phyloP scores from a whole-genome alignment of 1,139 yeast species.

The Yamadazyma taylorii region DNA sequence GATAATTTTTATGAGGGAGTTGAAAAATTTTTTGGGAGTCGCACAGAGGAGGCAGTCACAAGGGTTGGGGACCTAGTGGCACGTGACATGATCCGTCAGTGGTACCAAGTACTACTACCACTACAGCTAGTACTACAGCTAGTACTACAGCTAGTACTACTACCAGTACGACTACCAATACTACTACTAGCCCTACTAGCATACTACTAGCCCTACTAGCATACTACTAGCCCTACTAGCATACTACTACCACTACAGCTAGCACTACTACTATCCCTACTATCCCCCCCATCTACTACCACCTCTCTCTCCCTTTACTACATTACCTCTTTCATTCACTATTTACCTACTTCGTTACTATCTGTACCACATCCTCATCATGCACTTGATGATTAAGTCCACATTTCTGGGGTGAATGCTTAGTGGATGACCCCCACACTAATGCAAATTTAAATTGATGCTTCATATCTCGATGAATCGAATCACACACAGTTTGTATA shows the following conservation, averaged over 20 bases:
- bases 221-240: too few relatives aligned
- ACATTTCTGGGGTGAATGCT: constrained; percentile 95
- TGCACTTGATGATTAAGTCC: constrained; percentile 80
- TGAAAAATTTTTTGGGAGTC: not conserved
- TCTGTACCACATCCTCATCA: constrained; percentile 93
- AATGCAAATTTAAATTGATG: constrained; percentile 89
- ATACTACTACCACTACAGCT: too few relatives aligned
- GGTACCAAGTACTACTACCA: too few relatives aligned
- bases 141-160: too few relatives aligned
- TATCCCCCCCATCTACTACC: too few relatives aligned
- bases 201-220: too few relatives aligned
- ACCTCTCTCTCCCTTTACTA: not conserved
- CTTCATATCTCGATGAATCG: constrained; percentile 90
- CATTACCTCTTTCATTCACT: not conserved
- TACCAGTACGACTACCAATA: too few relatives aligned
- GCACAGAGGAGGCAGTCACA: constrained; percentile 1
- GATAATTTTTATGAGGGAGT: not conserved
- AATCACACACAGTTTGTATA: constrained; percentile 84
- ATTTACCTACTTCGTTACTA: constrained; percentile 65
- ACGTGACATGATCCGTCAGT: not conserved
- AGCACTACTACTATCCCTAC: too few relatives aligned
- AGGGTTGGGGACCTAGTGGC: not conserved
- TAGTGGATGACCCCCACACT: constrained; percentile 96
- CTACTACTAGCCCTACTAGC: too few relatives aligned
- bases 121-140: not conserved